Base-by-base conservation (phyloP, 2,329 filamentous ascomycete species). In the Epichloe sibirici region DNA sequence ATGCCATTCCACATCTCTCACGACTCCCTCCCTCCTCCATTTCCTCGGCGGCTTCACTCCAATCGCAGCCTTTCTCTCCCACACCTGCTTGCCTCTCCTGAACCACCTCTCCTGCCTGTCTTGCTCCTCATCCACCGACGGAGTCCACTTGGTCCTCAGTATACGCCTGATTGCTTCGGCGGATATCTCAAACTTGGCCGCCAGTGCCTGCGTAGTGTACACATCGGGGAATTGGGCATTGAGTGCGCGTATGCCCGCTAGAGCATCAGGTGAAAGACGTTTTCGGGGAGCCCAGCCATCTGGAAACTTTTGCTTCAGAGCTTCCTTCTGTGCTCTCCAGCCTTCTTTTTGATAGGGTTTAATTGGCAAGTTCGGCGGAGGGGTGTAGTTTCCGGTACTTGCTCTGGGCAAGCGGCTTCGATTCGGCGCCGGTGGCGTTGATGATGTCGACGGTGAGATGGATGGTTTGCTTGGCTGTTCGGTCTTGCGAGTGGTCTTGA, bases 141-240 rank as follows among this genome's bases (percentile, higher is more conserved):
- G 83, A 60, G 70, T 69, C 84, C 88, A 93, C 55, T 88, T 90
- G 65, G 79, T 81, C 71, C 80, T 88, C 56, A 98, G 71, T 50
- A 98, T 95, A 38, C 93, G 80, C 11, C 90, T 82, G 54, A 97
- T 87, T 1, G 83, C 88, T 65, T 98, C 93, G 2, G 87, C 75
- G 0, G 89, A 90, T n/a, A 96, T 75, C 66, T 90, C 76, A 69
- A 97, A 98, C 59, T 89, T 81, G 1, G 82, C 64, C 0, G 91
- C 81, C 13, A 97, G 80, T 37, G 81, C 76, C 15, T 76, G 68
- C 0, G 86, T 94, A 4, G 85, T 86, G 71, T 90, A 96, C 53
- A 78, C 75, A 2, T 85, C 77, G 0, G 91, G 89, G 57, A 89
- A 85, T 59, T 89, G 83, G 28, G 77, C 72, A 66, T 96, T 82